These are phyloP conservation scores for Solanum lycopersicoides DNA, from an alignment of 257 asterid genomes.

Conservation along the genomic window DNA sequence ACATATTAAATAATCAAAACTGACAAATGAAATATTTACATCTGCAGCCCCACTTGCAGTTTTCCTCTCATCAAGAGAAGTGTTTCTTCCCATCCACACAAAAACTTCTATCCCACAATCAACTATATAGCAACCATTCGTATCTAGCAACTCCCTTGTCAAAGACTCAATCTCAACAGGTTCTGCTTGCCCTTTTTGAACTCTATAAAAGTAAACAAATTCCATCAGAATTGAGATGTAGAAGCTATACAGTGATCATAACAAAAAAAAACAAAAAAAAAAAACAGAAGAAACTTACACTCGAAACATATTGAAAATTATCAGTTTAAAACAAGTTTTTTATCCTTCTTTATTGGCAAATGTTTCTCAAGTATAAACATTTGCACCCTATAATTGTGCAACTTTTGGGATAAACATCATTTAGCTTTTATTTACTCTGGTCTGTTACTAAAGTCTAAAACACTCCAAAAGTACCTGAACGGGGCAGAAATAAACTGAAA, in stretches of 20 bases:
- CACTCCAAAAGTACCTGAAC: background rate
- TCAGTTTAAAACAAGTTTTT: background rate
- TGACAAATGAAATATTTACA: slow-evolving; percentile 43
- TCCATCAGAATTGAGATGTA: background rate
- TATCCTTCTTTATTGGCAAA: background rate
- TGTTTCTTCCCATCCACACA: slow-evolving; percentile 94
- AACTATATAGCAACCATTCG: slow-evolving; percentile 75
- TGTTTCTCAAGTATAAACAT: background rate
- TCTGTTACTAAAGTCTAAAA: background rate
- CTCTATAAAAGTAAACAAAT: slow-evolving; percentile 16
- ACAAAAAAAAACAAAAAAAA: background rate
- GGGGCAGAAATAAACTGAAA: background rate
- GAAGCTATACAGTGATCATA: background rate
- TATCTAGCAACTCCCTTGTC: slow-evolving; percentile 81
- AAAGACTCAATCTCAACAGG: slow-evolving; percentile 59
- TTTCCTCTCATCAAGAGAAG: slow-evolving; percentile 87
- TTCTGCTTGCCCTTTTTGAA: slow-evolving; percentile 68
- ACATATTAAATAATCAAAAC: slow-evolving; percentile 5
- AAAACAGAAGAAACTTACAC: background rate
- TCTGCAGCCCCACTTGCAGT: slow-evolving; percentile 78
- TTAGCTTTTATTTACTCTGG: background rate
- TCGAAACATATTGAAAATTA: background rate
- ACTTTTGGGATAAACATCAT: background rate
- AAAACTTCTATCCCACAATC: slow-evolving; percentile 82
- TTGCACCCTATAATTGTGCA: background rate